phyloP scores from a whole-genome alignment of 345 rosid species.

The Combretum micranthum region DNA sequence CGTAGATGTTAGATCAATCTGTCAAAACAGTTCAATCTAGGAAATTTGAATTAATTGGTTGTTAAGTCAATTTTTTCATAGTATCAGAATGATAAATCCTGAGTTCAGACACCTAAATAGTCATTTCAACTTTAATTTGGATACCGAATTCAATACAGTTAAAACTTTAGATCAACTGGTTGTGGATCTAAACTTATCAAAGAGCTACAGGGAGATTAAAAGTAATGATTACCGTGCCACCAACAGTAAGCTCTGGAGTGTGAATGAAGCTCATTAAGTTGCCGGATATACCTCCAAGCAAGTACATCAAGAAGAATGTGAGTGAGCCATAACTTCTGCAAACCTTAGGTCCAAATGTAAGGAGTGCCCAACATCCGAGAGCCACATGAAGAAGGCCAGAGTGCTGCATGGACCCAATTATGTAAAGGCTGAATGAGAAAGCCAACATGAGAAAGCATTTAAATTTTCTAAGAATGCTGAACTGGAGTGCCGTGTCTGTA shows the following conservation, averaged over 20 bases:
- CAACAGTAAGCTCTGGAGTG: conserved; percentile 72
- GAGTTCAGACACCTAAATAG: too few relatives aligned
- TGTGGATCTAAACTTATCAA: neutral
- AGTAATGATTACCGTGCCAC: conserved; percentile 67
- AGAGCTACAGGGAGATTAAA: neutral
- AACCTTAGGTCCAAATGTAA: conserved; percentile 70
- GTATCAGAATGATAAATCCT: too few relatives aligned
- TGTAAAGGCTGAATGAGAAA: neutral
- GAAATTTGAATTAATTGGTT: too few relatives aligned
- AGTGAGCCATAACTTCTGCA: conserved; percentile 69
- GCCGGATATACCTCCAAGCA: conserved; percentile 85
- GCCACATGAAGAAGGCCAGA: conserved; percentile 69
- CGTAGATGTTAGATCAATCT: too few relatives aligned
- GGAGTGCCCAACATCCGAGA: conserved; percentile 76
- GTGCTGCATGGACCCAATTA: conserved; percentile 40
- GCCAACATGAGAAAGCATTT: too few relatives aligned
- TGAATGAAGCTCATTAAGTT: conserved; percentile 85
- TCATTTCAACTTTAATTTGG: neutral
- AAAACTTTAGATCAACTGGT: neutral
- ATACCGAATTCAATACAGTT: neutral
- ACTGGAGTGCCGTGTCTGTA: too few relatives aligned
- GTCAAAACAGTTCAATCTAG: neutral
- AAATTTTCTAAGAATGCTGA: too few relatives aligned
- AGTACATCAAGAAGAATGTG: conserved; percentile 65
- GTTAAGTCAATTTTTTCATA: too few relatives aligned